Evolutionary conservation across 176 grass and related monocot species (phyloP).

Genomic region (Chrysopogon serrulatus): DNA sequence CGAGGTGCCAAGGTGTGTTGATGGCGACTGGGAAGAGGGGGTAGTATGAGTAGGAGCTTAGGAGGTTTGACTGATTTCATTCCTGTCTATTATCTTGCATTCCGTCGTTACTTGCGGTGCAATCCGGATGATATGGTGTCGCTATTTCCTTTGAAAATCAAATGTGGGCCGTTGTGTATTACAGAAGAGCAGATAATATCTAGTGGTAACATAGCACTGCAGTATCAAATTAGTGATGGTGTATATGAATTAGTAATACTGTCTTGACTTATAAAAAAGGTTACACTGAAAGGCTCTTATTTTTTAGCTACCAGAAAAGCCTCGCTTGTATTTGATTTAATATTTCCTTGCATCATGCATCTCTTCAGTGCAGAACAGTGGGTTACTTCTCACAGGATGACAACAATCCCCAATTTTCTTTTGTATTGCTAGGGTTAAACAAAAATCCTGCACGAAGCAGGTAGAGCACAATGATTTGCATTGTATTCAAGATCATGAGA

Average conservation of each 20-base stretch:
- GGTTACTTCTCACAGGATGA: not conserved
- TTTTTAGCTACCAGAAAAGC: not conserved
- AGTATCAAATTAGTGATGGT: not conserved
- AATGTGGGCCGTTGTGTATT: not conserved
- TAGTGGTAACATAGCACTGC: not conserved
- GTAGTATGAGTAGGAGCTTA: not conserved
- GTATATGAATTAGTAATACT: not conserved
- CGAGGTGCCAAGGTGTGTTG: not conserved
- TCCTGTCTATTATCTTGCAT: too few species aligned
- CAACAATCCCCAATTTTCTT: not conserved
- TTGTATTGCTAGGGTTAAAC: constrained; percentile 49
- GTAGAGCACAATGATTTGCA: constrained; percentile 31
- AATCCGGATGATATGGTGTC: not conserved
- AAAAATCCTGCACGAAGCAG: constrained; percentile 41
- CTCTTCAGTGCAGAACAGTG: not conserved
- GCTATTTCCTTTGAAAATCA: not conserved
- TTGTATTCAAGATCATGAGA: constrained; percentile 41
- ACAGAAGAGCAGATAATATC: not conserved
- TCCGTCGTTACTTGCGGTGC: not conserved
- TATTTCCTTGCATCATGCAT: not conserved
- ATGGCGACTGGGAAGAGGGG: too few species aligned
- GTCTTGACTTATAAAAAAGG: not conserved
- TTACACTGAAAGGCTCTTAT: not conserved
- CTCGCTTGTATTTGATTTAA: not conserved
- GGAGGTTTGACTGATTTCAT: too few species aligned